A percentile compares a stretch with the other conserved stretches of the same genome.
phyloP scores from a whole-genome alignment of 805 yeast species.

The Teunomyces funiuensis region DNA sequence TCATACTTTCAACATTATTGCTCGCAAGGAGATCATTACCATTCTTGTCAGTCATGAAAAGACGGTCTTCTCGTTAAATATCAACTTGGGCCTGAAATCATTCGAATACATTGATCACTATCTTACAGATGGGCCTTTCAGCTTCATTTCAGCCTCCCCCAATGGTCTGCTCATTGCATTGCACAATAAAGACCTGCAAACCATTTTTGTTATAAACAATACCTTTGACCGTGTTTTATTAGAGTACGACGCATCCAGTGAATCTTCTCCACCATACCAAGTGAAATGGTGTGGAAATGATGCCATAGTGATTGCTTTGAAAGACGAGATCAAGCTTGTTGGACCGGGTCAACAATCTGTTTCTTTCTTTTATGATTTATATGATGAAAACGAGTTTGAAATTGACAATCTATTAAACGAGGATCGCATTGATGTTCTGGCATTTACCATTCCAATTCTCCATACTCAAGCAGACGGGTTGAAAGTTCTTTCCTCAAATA shows the following conservation, averaged over 20 bases:
- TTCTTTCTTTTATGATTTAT: slow-evolving; percentile 47
- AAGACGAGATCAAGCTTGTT: slow-evolving; percentile 64
- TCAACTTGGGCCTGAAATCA: slow-evolving; percentile 21
- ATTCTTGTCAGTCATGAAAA: slow-evolving; percentile 25
- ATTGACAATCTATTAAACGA: slow-evolving; percentile 21
- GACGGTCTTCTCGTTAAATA: slow-evolving; percentile 26
- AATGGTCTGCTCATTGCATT: slow-evolving; percentile 56
- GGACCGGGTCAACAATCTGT: slow-evolving; percentile 68
- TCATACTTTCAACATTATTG: background rate
- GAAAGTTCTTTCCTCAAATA: slow-evolving; percentile 56
- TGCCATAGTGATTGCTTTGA: slow-evolving; percentile 63
- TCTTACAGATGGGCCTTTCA: slow-evolving; percentile 51
- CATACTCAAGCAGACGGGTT: slow-evolving; percentile 70
- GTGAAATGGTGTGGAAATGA: slow-evolving; percentile 86
- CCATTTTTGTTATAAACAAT: slow-evolving; percentile 50
- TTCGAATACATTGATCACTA: slow-evolving; percentile 36
- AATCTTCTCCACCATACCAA: slow-evolving; percentile 40
- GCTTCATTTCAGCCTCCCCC: slow-evolving; percentile 47
- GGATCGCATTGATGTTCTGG: slow-evolving; percentile 15
- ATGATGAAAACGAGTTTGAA: slow-evolving; percentile 29
- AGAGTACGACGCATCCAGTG: slow-evolving; percentile 44
- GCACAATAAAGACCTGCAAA: slow-evolving; percentile 35
- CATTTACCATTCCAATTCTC: slow-evolving; percentile 37
- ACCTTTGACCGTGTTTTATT: slow-evolving; percentile 45
- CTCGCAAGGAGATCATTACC: slow-evolving; percentile 10